A percentile compares a stretch with the other conserved stretches of the same genome.
Conservation (phyloP, 257 asterid species). For the Jacaranda copaia region DNA sequence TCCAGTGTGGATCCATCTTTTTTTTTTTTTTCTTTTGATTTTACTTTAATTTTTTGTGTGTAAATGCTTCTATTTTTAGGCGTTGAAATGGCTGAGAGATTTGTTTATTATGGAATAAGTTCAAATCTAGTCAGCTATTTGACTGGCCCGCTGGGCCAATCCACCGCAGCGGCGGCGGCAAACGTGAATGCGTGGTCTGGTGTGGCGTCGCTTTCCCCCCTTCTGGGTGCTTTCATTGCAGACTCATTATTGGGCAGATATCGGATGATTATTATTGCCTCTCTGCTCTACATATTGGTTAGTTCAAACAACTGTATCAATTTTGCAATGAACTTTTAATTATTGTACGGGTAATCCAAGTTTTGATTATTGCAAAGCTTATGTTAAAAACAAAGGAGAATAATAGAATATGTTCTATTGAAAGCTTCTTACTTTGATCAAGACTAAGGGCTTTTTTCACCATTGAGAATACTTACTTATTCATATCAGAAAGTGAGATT, state of each 20-base stretch:
- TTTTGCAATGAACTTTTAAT: background rate
- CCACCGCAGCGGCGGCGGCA: conserved; percentile 43
- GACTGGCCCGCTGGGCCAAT: conserved; percentile 45
- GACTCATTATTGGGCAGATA: conserved; percentile 44
- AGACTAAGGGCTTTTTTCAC: too few relatives aligned
- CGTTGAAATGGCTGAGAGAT: conserved; percentile 40
- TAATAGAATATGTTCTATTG: too few relatives aligned
- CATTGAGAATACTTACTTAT: too few relatives aligned
- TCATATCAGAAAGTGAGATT: too few relatives aligned
- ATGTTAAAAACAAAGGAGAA: too few relatives aligned
- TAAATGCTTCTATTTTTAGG: conserved; percentile 13
- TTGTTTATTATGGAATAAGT: conserved; percentile 42
- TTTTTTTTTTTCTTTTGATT: too few relatives aligned
- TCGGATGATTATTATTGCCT: conserved; percentile 36
- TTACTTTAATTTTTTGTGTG: too few relatives aligned
- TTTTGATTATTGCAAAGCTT: too few relatives aligned
- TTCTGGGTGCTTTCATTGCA: conserved; percentile 46
- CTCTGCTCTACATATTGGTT: conserved; percentile 37
- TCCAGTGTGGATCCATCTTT: too few relatives aligned
- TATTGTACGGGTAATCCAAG: too few relatives aligned
- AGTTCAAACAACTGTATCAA: background rate
- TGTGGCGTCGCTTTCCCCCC: conserved; percentile 38
- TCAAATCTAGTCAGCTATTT: conserved; percentile 44
- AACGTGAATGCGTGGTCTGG: conserved; percentile 45
- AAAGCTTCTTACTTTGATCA: too few relatives aligned